These are phyloP conservation scores for Hypoxylon crocopeplum DNA, from an alignment of 495 filamentous ascomycete genomes.

Conservation along the genomic window DNA sequence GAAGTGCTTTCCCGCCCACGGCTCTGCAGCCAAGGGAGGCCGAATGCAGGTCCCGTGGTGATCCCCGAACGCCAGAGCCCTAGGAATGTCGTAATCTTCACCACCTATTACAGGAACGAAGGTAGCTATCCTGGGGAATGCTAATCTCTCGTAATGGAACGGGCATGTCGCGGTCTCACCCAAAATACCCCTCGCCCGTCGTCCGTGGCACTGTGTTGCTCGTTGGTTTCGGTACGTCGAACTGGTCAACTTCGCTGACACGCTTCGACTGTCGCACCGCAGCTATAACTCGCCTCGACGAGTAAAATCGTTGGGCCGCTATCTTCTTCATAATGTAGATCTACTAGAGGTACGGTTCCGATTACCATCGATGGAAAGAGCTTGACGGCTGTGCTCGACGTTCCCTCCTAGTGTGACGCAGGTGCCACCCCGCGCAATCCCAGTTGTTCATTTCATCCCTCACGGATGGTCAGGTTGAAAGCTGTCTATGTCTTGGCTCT, in stretches of 20 bases:
- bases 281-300: conserved; percentile 36
- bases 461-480: background rate
- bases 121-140: conserved; percentile 29
- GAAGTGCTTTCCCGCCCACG: background rate
- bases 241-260: conserved; percentile 25
- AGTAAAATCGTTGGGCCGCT: conserved; percentile 26
- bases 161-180: conserved; percentile 34
- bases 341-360: background rate
- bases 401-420: conserved; percentile 17
- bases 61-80: conserved; percentile 3
- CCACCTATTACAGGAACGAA: conserved; percentile 17
- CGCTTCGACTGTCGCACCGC: conserved; percentile 30
- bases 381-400: conserved; percentile 16
- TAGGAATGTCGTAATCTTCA: conserved; percentile 37
- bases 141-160: conserved; percentile 35
- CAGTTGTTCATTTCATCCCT: conserved; percentile 12
- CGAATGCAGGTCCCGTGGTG: conserved; percentile 21
- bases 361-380: conserved; percentile 14
- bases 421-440: conserved; percentile 10
- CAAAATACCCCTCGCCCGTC: conserved; percentile 18
- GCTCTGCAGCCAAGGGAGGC: conserved; percentile 7
- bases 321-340: background rate
- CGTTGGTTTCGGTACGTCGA: conserved; percentile 33
- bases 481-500: background rate
- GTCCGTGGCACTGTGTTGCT: conserved; percentile 24